phyloP scores from a whole-genome alignment of 2,329 filamentous ascomycete species.

The Alternaria metachromatica region DNA sequence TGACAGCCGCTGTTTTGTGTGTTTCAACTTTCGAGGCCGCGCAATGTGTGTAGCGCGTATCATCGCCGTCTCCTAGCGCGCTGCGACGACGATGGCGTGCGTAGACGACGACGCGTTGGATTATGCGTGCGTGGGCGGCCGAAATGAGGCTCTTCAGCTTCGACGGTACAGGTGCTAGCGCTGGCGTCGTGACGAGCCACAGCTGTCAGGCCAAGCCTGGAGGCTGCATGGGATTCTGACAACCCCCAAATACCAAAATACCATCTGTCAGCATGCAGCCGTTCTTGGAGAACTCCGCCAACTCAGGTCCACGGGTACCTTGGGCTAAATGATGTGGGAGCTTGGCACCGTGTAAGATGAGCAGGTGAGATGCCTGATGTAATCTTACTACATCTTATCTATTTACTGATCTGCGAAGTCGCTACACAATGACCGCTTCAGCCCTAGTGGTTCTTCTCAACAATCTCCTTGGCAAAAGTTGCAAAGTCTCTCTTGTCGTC shows the following conservation, averaged over 20 bases:
- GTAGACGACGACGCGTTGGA: conserved; percentile 7
- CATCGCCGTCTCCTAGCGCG: not conserved
- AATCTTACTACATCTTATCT: conserved; percentile 9
- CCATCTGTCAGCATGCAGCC: no score
- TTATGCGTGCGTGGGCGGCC: not conserved
- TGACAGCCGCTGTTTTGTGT: conserved; percentile 7
- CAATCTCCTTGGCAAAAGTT: conserved; percentile 69
- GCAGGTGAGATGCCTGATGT: conserved; percentile 11
- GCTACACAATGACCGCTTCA: not conserved
- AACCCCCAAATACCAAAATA: not conserved
- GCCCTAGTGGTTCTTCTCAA: conserved; percentile 54
- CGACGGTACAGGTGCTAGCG: not conserved
- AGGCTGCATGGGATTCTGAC: not conserved
- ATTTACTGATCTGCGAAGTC: not conserved
- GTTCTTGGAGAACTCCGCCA: no score
- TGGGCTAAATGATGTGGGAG: not conserved
- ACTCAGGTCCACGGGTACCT: not conserved
- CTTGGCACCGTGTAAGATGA: not conserved
- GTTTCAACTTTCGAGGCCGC: conserved; percentile 9
- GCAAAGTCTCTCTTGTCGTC: conserved; percentile 76
- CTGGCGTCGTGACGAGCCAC: not conserved
- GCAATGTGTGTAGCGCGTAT: conserved; percentile 8
- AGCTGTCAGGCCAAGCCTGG: not conserved
- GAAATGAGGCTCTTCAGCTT: conserved; percentile 2
- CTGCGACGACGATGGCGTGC: not conserved